phyloP scores from a whole-genome alignment of 148 eudicot species.

The Hydrangea macrophylla region DNA sequence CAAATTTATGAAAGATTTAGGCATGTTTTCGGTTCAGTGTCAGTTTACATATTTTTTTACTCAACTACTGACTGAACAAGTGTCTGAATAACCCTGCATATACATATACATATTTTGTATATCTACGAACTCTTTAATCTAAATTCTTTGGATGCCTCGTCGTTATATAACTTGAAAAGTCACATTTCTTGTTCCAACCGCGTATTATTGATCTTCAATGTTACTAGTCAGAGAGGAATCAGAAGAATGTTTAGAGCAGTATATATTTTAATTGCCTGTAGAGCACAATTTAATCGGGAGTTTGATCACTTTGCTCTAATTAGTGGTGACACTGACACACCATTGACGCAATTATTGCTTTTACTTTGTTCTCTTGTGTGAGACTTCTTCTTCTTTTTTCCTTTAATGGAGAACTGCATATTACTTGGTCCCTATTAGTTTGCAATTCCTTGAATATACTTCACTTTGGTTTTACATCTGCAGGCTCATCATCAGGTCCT shows the following conservation, averaged over 20 bases:
- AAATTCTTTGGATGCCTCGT: not conserved
- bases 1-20: no score
- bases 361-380: not conserved
- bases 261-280: not conserved
- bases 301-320: not conserved
- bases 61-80: no score
- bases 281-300: not conserved
- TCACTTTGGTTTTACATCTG: not conserved
- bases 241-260: not conserved
- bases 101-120: no score
- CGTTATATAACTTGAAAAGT: not conserved
- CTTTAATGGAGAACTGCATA: not conserved
- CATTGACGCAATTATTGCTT: not conserved
- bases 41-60: no score
- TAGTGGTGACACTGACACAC: not conserved
- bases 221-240: no score
- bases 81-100: no score
- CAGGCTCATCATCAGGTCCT: conserved; percentile 60
- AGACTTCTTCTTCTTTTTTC: not conserved
- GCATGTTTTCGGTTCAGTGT: no score
- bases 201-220: not conserved
- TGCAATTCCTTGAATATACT: not conserved
- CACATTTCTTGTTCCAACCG: not conserved
- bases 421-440: not conserved
- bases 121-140: no score